Evolutionary conservation across 345 rosid genomes (phyloP).

Genomic region (Murraya paniculata): DNA sequence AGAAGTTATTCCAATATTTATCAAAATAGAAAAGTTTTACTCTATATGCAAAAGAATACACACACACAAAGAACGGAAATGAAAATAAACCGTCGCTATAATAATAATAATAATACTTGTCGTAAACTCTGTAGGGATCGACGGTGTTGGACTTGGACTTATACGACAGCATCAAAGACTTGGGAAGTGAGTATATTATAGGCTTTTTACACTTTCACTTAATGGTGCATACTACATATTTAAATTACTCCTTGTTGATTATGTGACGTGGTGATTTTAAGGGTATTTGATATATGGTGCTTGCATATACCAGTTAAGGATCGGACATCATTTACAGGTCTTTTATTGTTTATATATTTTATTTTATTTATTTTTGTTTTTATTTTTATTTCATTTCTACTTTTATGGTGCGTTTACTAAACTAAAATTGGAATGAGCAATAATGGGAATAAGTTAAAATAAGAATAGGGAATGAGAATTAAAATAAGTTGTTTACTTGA

Average conservation of each 20-base stretch:
- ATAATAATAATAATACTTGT: no score
- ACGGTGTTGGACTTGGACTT: conserved; percentile 69
- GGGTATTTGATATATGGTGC: conserved; percentile 74
- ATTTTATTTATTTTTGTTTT: no score
- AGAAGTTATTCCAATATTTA: no score
- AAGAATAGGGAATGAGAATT: no score
- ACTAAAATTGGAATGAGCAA: no score
- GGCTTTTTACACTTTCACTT: no score
- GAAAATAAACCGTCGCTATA: background rate
- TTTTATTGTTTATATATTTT: background rate
- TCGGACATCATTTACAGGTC: conserved; percentile 64
- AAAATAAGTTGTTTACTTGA: no score
- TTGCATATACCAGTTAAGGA: conserved; percentile 78
- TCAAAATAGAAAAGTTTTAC: no score
- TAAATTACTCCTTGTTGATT: background rate
- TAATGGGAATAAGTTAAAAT: no score
- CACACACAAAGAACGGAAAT: background rate
- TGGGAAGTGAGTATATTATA: conserved; percentile 45
- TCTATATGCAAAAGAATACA: no score
- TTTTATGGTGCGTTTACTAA: no score
- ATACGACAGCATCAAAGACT: conserved; percentile 48
- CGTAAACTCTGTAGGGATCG: conserved; percentile 40
- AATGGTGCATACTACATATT: no score
- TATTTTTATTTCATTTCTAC: background rate
- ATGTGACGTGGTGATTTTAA: conserved; percentile 11